phyloP scores from a whole-genome alignment of 2,329 filamentous ascomycete genomes.

The Claviceps sp. region DNA sequence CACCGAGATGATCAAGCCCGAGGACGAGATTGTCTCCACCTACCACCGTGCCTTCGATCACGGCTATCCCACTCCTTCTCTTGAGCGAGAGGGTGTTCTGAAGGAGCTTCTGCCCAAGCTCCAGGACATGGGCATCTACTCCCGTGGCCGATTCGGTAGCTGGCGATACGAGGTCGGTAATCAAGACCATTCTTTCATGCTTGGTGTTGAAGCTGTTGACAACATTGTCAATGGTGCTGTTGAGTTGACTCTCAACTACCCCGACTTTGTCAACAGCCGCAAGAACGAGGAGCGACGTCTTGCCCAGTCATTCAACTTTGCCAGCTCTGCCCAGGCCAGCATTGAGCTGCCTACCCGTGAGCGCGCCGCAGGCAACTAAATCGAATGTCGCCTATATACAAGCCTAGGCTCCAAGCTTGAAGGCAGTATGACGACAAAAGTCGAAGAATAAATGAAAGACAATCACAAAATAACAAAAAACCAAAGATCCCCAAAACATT shows the following conservation, averaged over 20 bases:
- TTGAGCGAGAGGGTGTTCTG: slow-evolving; percentile 91
- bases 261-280: slow-evolving; percentile 81
- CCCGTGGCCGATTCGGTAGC: slow-evolving; percentile 90
- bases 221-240: slow-evolving; percentile 79
- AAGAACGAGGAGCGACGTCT: slow-evolving; percentile 39
- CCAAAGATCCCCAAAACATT: background rate
- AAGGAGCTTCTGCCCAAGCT: slow-evolving; percentile 88
- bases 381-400: background rate
- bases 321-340: slow-evolving; percentile 19
- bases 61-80: slow-evolving; percentile 88
- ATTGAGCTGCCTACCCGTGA: slow-evolving; percentile 25
- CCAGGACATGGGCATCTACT: slow-evolving; percentile 82
- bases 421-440: background rate
- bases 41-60: slow-evolving; percentile 98
- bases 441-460: too few species aligned
- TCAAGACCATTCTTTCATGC: slow-evolving; percentile 97
- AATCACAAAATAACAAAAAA: background rate
- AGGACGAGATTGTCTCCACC: slow-evolving; percentile 91
- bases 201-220: slow-evolving; percentile 87
- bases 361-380: slow-evolving; percentile 14
- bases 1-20: slow-evolving; percentile 86
- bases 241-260: slow-evolving; percentile 91
- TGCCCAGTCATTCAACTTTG: slow-evolving; percentile 31
- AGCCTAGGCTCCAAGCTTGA: background rate
- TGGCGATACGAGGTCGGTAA: slow-evolving; percentile 97